Conservation (phyloP, 2,329 filamentous ascomycete species). For the Trichoderma sp. region DNA sequence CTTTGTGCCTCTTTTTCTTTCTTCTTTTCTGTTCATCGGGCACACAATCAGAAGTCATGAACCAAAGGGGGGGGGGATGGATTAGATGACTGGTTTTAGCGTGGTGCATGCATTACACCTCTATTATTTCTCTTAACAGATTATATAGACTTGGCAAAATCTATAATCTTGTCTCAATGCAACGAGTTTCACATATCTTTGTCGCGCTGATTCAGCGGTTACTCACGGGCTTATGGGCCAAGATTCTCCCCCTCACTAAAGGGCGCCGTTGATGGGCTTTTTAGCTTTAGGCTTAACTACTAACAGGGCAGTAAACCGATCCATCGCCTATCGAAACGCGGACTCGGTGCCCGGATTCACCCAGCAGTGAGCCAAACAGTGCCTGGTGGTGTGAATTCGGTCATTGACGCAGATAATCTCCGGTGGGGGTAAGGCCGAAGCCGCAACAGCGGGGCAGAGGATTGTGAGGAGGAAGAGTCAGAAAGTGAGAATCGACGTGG, state of each 20-base stretch:
- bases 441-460: background rate
- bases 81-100: background rate
- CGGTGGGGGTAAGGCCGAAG: background rate
- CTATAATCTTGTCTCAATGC: background rate
- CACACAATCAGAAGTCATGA: background rate
- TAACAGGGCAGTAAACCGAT: background rate
- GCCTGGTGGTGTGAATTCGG: background rate
- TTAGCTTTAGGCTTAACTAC: background rate
- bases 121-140: background rate
- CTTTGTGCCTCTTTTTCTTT: background rate
- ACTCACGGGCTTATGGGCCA: background rate
- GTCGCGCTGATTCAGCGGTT: background rate
- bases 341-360: background rate
- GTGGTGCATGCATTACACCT: background rate
- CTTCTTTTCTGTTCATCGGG: background rate
- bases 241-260: slow-evolving; percentile 1
- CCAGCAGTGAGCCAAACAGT: background rate
- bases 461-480: background rate
- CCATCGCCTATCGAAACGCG: background rate
- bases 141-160: background rate
- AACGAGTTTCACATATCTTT: background rate
- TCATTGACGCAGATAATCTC: background rate
- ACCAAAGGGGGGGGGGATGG: background rate
- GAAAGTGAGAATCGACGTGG: background rate
- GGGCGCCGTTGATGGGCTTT: slow-evolving; percentile 4